These are phyloP conservation scores for Saccharomyces kudriavzevii DNA, from an alignment of 805 yeast species.

Conservation along the genomic window DNA sequence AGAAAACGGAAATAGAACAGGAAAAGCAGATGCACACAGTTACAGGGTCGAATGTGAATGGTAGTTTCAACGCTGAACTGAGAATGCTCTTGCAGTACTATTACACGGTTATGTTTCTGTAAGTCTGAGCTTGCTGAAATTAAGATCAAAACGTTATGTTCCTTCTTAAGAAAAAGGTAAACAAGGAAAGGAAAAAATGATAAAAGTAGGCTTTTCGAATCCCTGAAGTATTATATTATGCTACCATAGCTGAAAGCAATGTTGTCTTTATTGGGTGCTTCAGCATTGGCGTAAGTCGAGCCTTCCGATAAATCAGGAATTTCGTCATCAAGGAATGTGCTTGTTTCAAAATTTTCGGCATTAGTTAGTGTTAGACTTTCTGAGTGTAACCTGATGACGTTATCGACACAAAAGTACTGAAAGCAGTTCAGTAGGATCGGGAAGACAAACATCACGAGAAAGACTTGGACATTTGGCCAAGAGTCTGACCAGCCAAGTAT, in stretches of 20 bases:
- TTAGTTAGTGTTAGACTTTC: constrained; percentile 16
- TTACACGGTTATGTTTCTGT: background rate
- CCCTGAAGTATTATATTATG: background rate
- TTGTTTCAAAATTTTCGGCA: constrained; percentile 25
- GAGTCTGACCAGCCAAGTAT: constrained; percentile 76
- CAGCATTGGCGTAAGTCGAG: background rate
- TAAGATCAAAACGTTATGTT: background rate
- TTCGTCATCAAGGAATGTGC: constrained; percentile 7
- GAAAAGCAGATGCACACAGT: background rate
- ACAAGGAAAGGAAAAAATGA: background rate
- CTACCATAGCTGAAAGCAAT: background rate
- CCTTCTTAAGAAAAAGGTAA: background rate
- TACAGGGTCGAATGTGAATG: background rate
- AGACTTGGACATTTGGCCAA: constrained; percentile 75
- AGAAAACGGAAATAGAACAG: background rate
- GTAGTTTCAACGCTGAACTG: background rate
- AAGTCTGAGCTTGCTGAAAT: background rate
- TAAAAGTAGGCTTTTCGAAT: background rate
- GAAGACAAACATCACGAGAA: constrained; percentile 76
- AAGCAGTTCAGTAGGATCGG: constrained; percentile 68
- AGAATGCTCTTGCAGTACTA: background rate
- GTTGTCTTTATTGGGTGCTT: background rate
- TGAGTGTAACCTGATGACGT: constrained; percentile 54
- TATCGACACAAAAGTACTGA: constrained; percentile 67
- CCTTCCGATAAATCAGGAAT: background rate